These are phyloP conservation scores for Adenanthera pavonina DNA, from an alignment of 306 rosid genomes.

Conservation along the genomic window DNA sequence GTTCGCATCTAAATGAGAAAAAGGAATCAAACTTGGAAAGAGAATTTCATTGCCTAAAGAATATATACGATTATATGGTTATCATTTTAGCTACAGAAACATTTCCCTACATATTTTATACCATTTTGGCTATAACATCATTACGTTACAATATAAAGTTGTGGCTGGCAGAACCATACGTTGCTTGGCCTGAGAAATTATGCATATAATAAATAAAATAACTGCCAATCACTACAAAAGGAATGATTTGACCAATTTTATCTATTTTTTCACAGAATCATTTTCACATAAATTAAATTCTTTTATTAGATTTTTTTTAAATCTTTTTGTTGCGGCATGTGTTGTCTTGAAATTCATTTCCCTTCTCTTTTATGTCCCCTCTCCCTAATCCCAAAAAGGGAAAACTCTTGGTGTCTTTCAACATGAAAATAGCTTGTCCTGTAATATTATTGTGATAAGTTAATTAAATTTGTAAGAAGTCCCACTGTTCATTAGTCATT, in stretches of 20 bases:
- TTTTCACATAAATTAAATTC: background rate
- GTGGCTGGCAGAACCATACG: background rate
- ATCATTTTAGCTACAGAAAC: slow-evolving; percentile 1
- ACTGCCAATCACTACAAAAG: background rate
- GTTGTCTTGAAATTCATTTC: background rate
- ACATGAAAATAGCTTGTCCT: background rate
- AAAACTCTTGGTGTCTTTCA: background rate
- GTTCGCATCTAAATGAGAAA: slow-evolving; percentile 11
- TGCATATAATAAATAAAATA: background rate
- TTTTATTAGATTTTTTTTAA: background rate
- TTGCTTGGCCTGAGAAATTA: background rate
- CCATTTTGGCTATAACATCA: background rate
- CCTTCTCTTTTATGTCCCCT: background rate
- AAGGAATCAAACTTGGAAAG: slow-evolving; percentile 34
- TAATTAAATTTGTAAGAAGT: background rate
- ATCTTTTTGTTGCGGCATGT: background rate
- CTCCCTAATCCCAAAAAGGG: background rate
- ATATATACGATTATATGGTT: background rate
- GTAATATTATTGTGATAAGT: background rate
- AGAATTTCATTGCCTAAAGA: slow-evolving; percentile 28
- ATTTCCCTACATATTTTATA: too few species aligned
- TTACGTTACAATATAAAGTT: background rate
- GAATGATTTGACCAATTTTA: background rate
- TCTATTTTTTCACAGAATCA: background rate
- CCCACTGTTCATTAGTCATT: too few species aligned